Evolutionary conservation across 2,329 filamentous ascomycete species (phyloP).

Genomic region (Colletotrichum horii): DNA sequence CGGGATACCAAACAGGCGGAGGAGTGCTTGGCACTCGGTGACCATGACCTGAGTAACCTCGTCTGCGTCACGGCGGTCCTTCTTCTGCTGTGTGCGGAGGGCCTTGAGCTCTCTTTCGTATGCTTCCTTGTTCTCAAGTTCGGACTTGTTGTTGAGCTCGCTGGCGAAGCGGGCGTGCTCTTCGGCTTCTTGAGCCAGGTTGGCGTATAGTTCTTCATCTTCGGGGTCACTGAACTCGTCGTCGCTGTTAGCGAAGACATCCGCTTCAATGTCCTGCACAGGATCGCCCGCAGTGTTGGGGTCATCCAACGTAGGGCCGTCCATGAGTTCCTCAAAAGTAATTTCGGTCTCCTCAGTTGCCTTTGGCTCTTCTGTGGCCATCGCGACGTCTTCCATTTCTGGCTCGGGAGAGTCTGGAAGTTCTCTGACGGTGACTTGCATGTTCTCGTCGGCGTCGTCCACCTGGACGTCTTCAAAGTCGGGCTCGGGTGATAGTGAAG

Average conservation of each 20-base stretch:
- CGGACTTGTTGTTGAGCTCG: constrained; percentile 78
- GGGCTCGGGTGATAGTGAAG: constrained; percentile 25
- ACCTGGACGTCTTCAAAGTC: constrained; percentile 43
- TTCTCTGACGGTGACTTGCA: constrained; percentile 31
- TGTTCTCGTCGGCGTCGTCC: constrained; percentile 30
- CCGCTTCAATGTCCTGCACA: constrained; percentile 39
- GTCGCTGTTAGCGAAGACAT: constrained; percentile 62
- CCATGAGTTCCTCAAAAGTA: constrained; percentile 25
- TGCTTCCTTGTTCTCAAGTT: constrained; percentile 72
- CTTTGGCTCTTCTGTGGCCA: neutral
- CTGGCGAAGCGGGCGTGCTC: constrained; percentile 94
- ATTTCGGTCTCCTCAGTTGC: constrained; percentile 5
- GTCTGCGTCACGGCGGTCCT: constrained; percentile 93
- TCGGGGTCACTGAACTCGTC: constrained; percentile 84
- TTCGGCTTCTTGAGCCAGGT: constrained; percentile 88
- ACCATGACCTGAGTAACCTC: constrained; percentile 98
- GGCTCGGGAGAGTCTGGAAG: constrained; percentile 16
- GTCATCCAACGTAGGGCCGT: constrained; percentile 23
- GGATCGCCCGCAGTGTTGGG: constrained; percentile 9
- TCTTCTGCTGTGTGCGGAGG: constrained; percentile 92
- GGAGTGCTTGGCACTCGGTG: constrained; percentile 88
- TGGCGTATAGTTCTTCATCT: constrained; percentile 86
- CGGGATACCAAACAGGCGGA: constrained; percentile 89
- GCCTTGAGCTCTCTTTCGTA: constrained; percentile 89
- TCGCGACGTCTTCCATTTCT: neutral